These are phyloP conservation scores for Kondoa subrosea DNA, from an alignment of 768 basidiomycete genomes.

Conservation along the genomic window DNA sequence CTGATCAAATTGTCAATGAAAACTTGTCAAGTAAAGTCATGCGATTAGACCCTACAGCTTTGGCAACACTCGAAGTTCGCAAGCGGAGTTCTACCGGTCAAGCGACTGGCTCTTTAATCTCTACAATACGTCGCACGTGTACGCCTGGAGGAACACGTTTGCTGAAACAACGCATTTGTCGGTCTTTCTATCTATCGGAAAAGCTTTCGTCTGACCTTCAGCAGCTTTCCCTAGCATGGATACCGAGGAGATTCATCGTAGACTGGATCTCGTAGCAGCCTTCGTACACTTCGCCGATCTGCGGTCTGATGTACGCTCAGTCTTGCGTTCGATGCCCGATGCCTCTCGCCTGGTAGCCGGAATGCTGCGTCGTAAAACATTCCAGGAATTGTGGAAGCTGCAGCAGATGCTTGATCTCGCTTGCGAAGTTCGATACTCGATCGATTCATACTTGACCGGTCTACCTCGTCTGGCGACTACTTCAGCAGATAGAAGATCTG, in stretches of 20 bases:
- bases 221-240: neutral
- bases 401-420: neutral
- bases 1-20: neutral
- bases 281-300: neutral
- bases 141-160: neutral
- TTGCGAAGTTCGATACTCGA: too few species aligned
- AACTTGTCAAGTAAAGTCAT: neutral
- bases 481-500: too few species aligned
- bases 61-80: neutral
- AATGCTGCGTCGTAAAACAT: neutral
- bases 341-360: neutral
- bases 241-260: neutral
- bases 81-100: neutral
- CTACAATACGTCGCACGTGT: neutral
- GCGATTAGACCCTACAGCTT: neutral
- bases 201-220: too few species aligned
- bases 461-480: too few species aligned
- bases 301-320: neutral
- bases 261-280: neutral
- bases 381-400: neutral
- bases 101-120: neutral
- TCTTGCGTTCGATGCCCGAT: neutral
- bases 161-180: neutral
- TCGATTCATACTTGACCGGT: too few species aligned
- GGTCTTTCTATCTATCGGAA: too few species aligned